Conservation (phyloP, 495 filamentous ascomycete genomes). For the Podospora comata region DNA sequence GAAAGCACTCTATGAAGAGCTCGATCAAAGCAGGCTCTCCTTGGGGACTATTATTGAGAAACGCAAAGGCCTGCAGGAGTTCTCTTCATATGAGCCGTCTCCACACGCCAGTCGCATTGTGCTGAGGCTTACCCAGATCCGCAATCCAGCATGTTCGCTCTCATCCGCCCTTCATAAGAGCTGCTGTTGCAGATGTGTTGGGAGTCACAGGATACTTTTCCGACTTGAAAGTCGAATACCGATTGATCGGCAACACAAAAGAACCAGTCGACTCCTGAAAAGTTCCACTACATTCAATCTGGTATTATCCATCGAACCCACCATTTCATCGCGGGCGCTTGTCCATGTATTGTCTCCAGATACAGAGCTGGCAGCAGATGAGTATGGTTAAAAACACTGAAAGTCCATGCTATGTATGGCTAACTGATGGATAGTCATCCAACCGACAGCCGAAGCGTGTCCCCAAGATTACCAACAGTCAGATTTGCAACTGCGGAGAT, state of each 20-base stretch:
- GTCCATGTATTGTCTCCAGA: neutral
- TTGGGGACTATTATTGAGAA: constrained; percentile 5
- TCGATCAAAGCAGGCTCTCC: constrained; percentile 8
- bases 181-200: neutral
- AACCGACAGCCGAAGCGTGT: neutral
- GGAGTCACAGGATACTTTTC: neutral
- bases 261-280: neutral
- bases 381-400: neutral
- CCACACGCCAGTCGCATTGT: neutral
- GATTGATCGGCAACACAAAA: neutral
- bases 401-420: neutral
- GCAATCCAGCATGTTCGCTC: neutral
- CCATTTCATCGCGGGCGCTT: neutral
- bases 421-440: neutral
- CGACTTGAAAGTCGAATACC: neutral
- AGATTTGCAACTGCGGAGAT: neutral
- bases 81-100: neutral
- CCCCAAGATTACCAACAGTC: neutral
- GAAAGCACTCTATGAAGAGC: constrained; percentile 13
- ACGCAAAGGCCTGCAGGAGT: constrained; percentile 2
- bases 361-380: neutral
- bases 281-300: neutral
- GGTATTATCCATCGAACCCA: neutral
- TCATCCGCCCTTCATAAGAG: neutral
- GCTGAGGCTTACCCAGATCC: neutral